Percentiles rank a stretch among this genome's conserved stretches.
Conservation (phyloP, 768 basidiomycete genomes). For the Termitomyces sp. region DNA sequence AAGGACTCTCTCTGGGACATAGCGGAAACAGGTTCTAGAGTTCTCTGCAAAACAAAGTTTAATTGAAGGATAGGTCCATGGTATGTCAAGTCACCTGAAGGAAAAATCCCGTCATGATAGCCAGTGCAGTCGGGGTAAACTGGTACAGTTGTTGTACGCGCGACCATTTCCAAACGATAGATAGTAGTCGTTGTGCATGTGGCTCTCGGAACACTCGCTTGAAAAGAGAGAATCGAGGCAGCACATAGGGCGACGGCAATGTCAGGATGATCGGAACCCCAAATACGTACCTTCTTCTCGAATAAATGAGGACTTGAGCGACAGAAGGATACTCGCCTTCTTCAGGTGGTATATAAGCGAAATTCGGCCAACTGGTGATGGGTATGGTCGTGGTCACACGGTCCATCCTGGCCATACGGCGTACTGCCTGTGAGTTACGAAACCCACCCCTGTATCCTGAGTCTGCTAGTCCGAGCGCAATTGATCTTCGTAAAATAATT, state of each 20-base stretch:
- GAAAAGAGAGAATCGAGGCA: slow-evolving; percentile 6
- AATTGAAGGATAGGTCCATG: not conserved
- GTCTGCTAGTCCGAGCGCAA: not conserved
- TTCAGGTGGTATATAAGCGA: not conserved
- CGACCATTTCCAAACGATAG: slow-evolving; percentile 2
- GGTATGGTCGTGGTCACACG: no score
- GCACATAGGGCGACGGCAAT: slow-evolving; percentile 10
- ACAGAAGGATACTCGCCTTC: not conserved
- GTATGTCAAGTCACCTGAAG: slow-evolving; percentile 6
- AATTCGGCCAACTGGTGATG: not conserved
- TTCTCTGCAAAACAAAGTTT: not conserved
- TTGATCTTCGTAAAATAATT: slow-evolving; percentile 1
- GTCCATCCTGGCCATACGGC: not conserved
- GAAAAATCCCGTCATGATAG: slow-evolving; percentile 11
- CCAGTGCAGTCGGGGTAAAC: slow-evolving; percentile 8
- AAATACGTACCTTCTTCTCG: not conserved
- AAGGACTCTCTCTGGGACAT: not conserved
- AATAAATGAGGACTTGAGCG: not conserved
- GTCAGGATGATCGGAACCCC: slow-evolving; percentile 3
- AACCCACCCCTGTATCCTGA: not conserved
- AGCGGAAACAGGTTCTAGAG: not conserved
- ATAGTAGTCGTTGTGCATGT: slow-evolving; percentile 1
- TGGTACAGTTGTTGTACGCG: not conserved
- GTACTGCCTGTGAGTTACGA: not conserved
- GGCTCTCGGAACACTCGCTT: not conserved